Evolutionary conservation across 2,329 filamentous ascomycete genomes (phyloP).

Genomic region (Clarireedia homoeocarpa): DNA sequence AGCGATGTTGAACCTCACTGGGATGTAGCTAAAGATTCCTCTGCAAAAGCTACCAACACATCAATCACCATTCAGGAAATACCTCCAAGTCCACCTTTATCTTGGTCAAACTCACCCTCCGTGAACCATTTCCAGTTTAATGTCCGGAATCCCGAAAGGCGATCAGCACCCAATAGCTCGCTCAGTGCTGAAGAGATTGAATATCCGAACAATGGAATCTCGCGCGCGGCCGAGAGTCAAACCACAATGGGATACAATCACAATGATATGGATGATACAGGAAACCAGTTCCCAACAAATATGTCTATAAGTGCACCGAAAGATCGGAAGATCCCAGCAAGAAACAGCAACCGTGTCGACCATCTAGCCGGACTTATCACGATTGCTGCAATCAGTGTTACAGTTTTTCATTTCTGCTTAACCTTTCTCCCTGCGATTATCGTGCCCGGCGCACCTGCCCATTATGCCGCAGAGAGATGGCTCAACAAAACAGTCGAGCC

Average conservation of each 20-base stretch:
- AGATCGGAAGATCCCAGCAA: neutral
- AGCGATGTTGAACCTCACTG: neutral
- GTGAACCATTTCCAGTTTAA: neutral
- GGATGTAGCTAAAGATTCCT: neutral
- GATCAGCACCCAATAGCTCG: no score
- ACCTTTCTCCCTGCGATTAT: slow-evolving; percentile 35
- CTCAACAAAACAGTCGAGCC: slow-evolving; percentile 35
- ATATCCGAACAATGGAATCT: no score
- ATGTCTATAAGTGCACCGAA: neutral
- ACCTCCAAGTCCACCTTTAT: neutral
- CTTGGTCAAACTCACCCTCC: neutral
- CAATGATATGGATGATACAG: no score
- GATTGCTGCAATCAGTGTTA: slow-evolving; percentile 37
- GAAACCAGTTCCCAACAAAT: neutral
- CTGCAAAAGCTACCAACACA: neutral
- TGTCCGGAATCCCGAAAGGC: neutral
- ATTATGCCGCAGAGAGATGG: slow-evolving; percentile 35
- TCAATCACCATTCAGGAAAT: neutral
- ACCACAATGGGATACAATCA: no score
- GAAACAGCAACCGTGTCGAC: slow-evolving; percentile 30
- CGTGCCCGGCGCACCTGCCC: slow-evolving; percentile 23
- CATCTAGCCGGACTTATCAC: slow-evolving; percentile 40
- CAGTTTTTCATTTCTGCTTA: slow-evolving; percentile 37
- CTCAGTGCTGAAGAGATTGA: neutral
- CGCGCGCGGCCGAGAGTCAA: no score